A percentile compares a stretch with the other conserved stretches of the same genome.
Conservation (phyloP, 192 early-diverging fungal species). For the Paraglomus brasilianum region DNA sequence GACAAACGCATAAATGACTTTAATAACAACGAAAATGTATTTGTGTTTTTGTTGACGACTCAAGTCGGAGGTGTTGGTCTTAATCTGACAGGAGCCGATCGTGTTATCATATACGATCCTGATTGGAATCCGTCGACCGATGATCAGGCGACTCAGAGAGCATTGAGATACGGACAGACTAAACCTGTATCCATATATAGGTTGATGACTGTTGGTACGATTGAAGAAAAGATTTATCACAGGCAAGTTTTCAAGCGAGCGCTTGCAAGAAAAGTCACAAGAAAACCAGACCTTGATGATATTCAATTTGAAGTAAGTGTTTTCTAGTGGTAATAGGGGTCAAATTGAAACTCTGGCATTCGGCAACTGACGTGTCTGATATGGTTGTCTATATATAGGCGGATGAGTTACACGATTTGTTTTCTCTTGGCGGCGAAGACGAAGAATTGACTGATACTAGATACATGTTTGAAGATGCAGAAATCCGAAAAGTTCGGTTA, state of each 20-base stretch:
- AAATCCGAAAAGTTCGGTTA: constrained; percentile 51
- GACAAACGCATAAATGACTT: constrained; percentile 86
- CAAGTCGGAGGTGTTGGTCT: constrained; percentile 95
- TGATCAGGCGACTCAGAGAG: constrained; percentile 91
- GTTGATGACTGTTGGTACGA: constrained; percentile 92
- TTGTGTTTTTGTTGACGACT: constrained; percentile 95
- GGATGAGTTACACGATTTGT: constrained; percentile 82
- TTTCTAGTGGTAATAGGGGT: too few relatives aligned
- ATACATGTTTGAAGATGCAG: constrained; percentile 72
- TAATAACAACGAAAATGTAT: constrained; percentile 64
- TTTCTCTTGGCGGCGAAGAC: constrained; percentile 63
- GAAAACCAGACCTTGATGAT: constrained; percentile 84
- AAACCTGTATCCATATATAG: constrained; percentile 88
- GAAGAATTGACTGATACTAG: constrained; percentile 79
- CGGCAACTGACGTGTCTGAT: background rate
- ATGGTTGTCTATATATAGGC: too few relatives aligned
- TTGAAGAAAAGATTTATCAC: constrained; percentile 96
- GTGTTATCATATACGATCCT: constrained; percentile 94
- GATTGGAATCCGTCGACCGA: constrained; percentile 99
- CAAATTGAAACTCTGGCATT: background rate
- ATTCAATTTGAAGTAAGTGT: constrained; percentile 78
- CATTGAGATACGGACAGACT: constrained; percentile 92
- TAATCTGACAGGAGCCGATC: constrained; percentile 92
- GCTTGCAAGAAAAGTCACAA: constrained; percentile 91
- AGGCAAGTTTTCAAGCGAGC: constrained; percentile 98